Base-by-base conservation (phyloP, 2,329 filamentous ascomycete genomes). In the Lasiodiplodia sp. region DNA sequence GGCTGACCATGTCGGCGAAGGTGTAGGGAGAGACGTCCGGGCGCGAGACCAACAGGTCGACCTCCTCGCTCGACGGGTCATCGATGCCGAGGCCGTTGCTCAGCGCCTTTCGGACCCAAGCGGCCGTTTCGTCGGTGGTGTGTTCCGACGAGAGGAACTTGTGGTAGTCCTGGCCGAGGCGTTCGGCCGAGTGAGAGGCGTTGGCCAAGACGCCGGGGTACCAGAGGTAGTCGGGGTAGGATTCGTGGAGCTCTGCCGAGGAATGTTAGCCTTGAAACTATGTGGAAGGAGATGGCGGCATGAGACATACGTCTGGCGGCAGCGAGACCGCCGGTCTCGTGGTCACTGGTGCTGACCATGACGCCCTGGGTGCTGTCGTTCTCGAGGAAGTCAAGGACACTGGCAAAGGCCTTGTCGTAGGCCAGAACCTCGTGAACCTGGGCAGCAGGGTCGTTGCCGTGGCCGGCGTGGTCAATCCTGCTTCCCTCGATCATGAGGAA, bases 401-500 rank as follows among this genome's bases (percentile, higher is more conserved):
- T 86, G 73, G 90, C 85, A 81, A 99, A 96, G 1, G 96, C 87
- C 79, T 87, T 89, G 84, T 99, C 96, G 75, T 97, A 99, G 64
- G 94, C 95, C n/a, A 98, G 85, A 0, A 99, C 95, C 80, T 99
- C 96, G 73, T 92, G 90, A 37, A 87, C 83, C 72, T 87, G 86
- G 18, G 84, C 84, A 21, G 83, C 84, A 4, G 86, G 84, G 71
- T 87, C 86, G 71, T 86, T 87, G 74, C 83, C 83, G 72, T 87
- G 86, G 60, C 94, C 96, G 4, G 96, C 95, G 78, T 99, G 96
- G 76, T 99, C 96, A 74, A 99, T 98, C 52, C 96, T 87, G 74
- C 93, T 97, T 4, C 94, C 96, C 80, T 99, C 96, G 70, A 99
- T 96, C 95, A 99, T 97, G 74, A 99, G 85, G 82, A 99, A 99